Conservation (phyloP, 495 filamentous ascomycete genomes). For the Neurospora hispaniola region DNA sequence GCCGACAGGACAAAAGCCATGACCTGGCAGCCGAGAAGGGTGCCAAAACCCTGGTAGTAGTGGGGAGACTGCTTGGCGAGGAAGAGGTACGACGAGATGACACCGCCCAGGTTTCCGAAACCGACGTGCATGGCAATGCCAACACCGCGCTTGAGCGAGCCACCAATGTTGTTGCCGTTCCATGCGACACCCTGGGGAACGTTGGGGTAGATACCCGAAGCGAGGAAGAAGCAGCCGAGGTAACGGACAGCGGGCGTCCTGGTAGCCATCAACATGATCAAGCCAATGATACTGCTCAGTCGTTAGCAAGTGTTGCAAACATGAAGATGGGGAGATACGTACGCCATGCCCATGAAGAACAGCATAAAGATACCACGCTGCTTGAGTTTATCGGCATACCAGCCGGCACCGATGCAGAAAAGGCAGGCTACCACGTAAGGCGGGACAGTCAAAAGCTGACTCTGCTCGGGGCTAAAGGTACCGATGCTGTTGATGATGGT, state of each 20-base stretch:
- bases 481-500: slow-evolving; percentile 53
- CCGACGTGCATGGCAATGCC: slow-evolving; percentile 77
- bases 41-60: slow-evolving; percentile 51
- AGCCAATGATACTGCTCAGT: slow-evolving; percentile 46
- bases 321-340: slow-evolving; percentile 4
- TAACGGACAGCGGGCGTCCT: slow-evolving; percentile 52
- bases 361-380: slow-evolving; percentile 50
- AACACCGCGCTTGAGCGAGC: slow-evolving; percentile 66
- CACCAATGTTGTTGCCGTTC: slow-evolving; percentile 76
- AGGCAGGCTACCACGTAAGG: slow-evolving; percentile 44
- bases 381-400: slow-evolving; percentile 41
- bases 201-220: slow-evolving; percentile 61
- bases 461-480: slow-evolving; percentile 36
- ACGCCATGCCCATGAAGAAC: slow-evolving; percentile 32
- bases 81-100: slow-evolving; percentile 62
- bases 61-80: slow-evolving; percentile 45
- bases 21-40: slow-evolving; percentile 31
- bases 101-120: slow-evolving; percentile 67
- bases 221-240: slow-evolving; percentile 58
- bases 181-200: slow-evolving; percentile 65
- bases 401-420: slow-evolving; percentile 40
- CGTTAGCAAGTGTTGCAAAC: background rate
- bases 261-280: slow-evolving; percentile 51
- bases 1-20: slow-evolving; percentile 41
- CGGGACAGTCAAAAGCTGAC: slow-evolving; percentile 53